Percentiles rank a stretch among this genome's conserved stretches.
These are phyloP conservation scores for Boechera stricta DNA, from an alignment of 345 rosid species.

Conservation along the genomic window DNA sequence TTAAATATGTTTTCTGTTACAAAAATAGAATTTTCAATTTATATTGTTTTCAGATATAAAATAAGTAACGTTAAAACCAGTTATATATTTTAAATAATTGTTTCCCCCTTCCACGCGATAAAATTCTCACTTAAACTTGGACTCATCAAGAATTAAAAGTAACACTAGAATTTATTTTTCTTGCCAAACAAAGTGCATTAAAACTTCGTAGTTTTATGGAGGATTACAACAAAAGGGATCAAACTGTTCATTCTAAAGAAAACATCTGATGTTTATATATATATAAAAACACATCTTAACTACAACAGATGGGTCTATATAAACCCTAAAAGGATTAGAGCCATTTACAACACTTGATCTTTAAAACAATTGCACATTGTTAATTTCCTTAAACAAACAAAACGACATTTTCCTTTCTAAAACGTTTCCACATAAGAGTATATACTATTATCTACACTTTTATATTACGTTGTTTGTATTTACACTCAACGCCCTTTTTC, in stretches of 20 bases:
- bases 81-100: too few relatives aligned
- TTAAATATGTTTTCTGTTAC: too few relatives aligned
- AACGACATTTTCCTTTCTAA: conserved; percentile 6
- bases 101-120: not conserved
- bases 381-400: not conserved
- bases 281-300: not conserved
- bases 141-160: not conserved
- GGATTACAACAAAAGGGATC: not conserved
- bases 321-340: not conserved
- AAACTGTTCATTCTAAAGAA: not conserved
- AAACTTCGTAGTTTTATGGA: not conserved
- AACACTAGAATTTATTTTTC: not conserved
- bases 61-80: not conserved
- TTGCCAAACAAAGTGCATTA: too few relatives aligned
- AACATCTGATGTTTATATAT: not conserved
- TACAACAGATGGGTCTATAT: not conserved
- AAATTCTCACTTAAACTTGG: not conserved
- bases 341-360: not conserved
- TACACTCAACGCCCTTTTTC: not conserved
- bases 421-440: not conserved
- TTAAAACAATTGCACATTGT: not conserved
- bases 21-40: not conserved
- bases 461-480: not conserved
- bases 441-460: not conserved
- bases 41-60: not conserved